Percentiles rank a stretch among this genome's conserved stretches.
phyloP scores from a whole-genome alignment of 257 asterid species.

The Solanum arcanum region DNA sequence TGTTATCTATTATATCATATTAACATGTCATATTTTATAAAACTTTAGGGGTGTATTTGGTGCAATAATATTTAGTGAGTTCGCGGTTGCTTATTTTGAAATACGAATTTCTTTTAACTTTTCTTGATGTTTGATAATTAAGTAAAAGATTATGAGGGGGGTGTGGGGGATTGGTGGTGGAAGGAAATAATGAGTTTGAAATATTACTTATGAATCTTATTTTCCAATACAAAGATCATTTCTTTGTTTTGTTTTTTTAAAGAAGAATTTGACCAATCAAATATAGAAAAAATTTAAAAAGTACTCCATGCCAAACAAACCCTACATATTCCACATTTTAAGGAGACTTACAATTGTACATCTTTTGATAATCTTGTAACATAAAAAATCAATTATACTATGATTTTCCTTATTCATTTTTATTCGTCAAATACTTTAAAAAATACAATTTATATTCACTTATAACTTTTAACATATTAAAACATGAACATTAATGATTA shows the following conservation, averaged over 20 bases:
- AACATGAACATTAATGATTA: not conserved
- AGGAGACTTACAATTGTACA: not conserved
- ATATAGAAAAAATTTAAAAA: not conserved
- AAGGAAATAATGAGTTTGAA: not conserved
- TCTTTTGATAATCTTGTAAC: not conserved
- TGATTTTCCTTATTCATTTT: too few species aligned
- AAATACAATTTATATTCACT: not conserved
- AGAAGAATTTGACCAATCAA: not conserved
- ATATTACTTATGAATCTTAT: not conserved
- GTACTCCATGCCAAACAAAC: not conserved
- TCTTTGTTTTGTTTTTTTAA: not conserved
- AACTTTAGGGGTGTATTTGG: not conserved
- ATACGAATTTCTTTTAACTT: too few species aligned
- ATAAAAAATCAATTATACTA: not conserved
- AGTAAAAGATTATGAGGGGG: not conserved
- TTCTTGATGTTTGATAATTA: not conserved
- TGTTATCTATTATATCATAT: too few species aligned
- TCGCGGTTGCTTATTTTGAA: too few species aligned
- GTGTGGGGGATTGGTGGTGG: not conserved
- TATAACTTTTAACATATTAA: not conserved
- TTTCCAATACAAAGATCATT: fast-evolving
- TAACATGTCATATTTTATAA: too few species aligned
- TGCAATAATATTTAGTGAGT: not conserved
- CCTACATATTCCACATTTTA: not conserved
- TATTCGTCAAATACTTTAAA: not conserved